Percentiles rank a stretch among this genome's conserved stretches.
phyloP scores from a whole-genome alignment of 2,329 filamentous ascomycete genomes.

The Neospermospora avenae region DNA sequence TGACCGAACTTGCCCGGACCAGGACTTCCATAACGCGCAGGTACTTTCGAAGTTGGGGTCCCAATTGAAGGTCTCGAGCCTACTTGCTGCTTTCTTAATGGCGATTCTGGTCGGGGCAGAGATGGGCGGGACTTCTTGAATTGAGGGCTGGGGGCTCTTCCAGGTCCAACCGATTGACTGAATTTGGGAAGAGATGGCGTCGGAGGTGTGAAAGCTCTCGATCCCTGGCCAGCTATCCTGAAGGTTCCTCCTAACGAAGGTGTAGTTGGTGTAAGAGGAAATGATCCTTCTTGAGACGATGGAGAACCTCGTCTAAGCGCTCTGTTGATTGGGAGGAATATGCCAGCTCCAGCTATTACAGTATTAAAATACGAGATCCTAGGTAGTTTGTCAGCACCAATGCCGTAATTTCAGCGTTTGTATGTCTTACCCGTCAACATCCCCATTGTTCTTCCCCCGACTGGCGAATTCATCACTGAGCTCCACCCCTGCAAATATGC shows the following conservation, averaged over 20 bases:
- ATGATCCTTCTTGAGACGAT: constrained; percentile 48
- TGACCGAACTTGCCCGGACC: constrained; percentile 60
- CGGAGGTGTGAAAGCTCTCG: constrained; percentile 60
- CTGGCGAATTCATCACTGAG: constrained; percentile 74
- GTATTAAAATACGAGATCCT: constrained; percentile 80
- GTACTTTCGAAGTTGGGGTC: constrained; percentile 43
- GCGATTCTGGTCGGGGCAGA: constrained; percentile 84
- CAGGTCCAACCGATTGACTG: constrained; percentile 81
- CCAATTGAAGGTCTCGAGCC: constrained; percentile 55
- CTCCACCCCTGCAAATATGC: constrained; percentile 89
- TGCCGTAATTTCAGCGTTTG: constrained; percentile 20
- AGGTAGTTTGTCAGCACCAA: constrained; percentile 27
- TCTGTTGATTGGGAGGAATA: constrained; percentile 87
- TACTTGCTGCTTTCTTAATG: constrained; percentile 64
- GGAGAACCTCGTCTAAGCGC: constrained; percentile 65
- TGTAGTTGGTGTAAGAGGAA: constrained; percentile 67
- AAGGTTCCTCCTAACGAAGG: constrained; percentile 51
- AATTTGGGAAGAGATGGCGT: constrained; percentile 71
- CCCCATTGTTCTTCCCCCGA: constrained; percentile 91
- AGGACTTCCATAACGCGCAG: constrained; percentile 61
- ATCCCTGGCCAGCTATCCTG: constrained; percentile 41
- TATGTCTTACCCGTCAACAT: constrained; percentile 80
- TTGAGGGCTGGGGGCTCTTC: constrained; percentile 63
- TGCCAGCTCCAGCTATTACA: constrained; percentile 74
- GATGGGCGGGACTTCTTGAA: constrained; percentile 73